Evolutionary conservation across 179 eudicot genomes (phyloP).

Genomic region (Silene vulgaris): DNA sequence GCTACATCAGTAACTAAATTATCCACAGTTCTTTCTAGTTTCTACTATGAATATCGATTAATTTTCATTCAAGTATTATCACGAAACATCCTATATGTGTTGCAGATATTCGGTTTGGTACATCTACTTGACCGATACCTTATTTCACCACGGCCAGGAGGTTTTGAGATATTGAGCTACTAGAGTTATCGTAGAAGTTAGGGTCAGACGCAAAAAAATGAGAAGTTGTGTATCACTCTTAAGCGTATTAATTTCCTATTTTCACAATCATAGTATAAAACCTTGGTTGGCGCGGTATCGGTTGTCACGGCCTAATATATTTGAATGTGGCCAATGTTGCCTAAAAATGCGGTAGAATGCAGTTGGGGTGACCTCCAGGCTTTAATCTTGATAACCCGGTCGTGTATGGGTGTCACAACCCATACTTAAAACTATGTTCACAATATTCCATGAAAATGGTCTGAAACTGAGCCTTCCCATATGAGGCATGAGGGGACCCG

Average conservation of each 20-base stretch:
- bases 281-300: too few relatives aligned
- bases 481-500: too few relatives aligned
- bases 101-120: background rate
- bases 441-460: background rate
- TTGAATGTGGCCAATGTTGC: too few relatives aligned
- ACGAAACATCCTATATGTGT: background rate
- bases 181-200: background rate
- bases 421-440: background rate
- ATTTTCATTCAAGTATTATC: background rate
- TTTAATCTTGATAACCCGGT: too few relatives aligned
- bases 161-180: background rate
- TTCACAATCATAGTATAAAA: too few relatives aligned
- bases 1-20: background rate
- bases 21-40: background rate
- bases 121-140: background rate
- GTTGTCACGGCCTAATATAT: too few relatives aligned
- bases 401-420: too few relatives aligned
- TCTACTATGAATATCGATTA: background rate
- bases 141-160: background rate
- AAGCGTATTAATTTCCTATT: background rate
- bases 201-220: background rate
- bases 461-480: background rate
- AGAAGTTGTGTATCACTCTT: background rate
- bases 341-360: too few relatives aligned
- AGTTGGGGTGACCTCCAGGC: too few relatives aligned